phyloP scores from a whole-genome alignment of 2,329 filamentous ascomycete genomes.

The Xylaria arbuscula region DNA sequence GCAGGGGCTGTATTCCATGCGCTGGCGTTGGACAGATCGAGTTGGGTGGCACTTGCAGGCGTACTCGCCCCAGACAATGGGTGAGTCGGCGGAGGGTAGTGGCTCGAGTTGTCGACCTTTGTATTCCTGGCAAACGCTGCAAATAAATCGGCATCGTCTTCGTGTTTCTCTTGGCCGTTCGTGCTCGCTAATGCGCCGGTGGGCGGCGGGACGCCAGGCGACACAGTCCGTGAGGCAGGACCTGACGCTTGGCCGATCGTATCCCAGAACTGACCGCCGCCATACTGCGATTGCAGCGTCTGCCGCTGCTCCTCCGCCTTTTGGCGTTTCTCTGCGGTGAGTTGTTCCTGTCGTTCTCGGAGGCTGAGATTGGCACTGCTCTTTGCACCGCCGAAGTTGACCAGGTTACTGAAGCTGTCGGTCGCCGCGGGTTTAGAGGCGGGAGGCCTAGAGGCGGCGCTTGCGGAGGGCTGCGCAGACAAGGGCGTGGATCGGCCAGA shows the following conservation, averaged over 20 bases:
- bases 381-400: conserved; percentile 72
- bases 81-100: conserved; percentile 68
- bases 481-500: conserved; percentile 69
- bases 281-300: conserved; percentile 81
- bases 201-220: conserved; percentile 54
- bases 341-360: conserved; percentile 78
- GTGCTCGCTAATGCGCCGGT: conserved; percentile 45
- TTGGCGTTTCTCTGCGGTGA: conserved; percentile 72
- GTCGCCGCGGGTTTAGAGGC: conserved; percentile 64
- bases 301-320: conserved; percentile 80
- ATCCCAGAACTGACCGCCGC: conserved; percentile 81
- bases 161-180: conserved; percentile 52
- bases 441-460: conserved; percentile 57
- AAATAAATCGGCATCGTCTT: conserved; percentile 71
- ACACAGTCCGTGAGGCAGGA: conserved; percentile 60
- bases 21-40: conserved; percentile 65
- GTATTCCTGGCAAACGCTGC: conserved; percentile 75
- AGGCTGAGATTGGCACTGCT: conserved; percentile 77
- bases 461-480: conserved; percentile 61
- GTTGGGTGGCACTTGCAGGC: conserved; percentile 56
- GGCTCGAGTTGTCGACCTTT: conserved; percentile 73
- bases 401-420: conserved; percentile 83
- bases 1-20: conserved; percentile 61
- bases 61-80: conserved; percentile 56
- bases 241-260: conserved; percentile 68